Evolutionary conservation across 805 yeast genomes (phyloP), one percentile per base, ranked within the genome.

Genomic region (Yarrowia hollandica): DNA sequence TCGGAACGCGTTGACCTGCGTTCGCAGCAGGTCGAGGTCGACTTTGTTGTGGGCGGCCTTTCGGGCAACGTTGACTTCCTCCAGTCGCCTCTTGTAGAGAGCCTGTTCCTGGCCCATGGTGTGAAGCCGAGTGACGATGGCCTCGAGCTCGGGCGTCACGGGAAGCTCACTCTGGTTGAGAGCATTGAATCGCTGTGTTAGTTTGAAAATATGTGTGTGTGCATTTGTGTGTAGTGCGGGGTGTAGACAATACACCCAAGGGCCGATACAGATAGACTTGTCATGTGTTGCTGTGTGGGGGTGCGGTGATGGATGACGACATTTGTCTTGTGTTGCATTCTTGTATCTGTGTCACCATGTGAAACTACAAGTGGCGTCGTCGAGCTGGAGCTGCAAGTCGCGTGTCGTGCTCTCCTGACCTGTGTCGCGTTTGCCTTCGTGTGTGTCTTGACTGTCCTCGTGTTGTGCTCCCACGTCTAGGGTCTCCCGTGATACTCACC

Each of bases 1-100:
- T 68, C 85, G 82, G 68, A 84, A 83, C 0, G 94, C 88, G 41
- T 85, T 84, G 41, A 86, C 79, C 70, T 88, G 95, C 48, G 83
- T 81, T 63, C 83, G 82, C 58, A 86, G 72, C 28, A 84, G 72
- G 61, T 81, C 82, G 50, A 84, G 28, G 18, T 56, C 44, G 39
- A 25, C 48, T 4, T 31, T 31, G 39, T 48, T 48, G 39, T 33
- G 28, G 31, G 55, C 38, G 5, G 37, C 33, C 35, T 52, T 44
- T 8, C 68, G 63, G 41, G 46, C 39, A 19, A 38, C 58, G 30
- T 56, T 50, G 22, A 71, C 61, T 52, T 61, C 44, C 19, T 59
- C 62, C 15, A 41, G 48, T 5, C 68, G 64, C 42, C 57, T 62
- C 60, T 61, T 64, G 60, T 55, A 71, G 30, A 54, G 64, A 54